Evolutionary conservation across 2,329 filamentous ascomycete genomes (phyloP).

Genomic region (Cordyceps cicadae): DNA sequence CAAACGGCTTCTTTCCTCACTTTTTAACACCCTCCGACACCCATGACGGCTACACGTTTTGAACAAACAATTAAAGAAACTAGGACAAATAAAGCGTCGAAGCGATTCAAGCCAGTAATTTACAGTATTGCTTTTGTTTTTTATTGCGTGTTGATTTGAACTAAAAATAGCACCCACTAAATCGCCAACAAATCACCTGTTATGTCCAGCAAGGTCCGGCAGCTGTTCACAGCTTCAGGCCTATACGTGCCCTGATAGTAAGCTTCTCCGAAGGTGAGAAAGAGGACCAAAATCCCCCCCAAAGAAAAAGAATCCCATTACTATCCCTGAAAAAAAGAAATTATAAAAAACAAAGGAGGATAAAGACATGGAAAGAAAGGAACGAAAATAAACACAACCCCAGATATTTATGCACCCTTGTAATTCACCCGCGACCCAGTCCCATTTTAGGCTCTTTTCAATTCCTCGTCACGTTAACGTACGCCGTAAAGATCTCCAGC

Average conservation of each 20-base stretch:
- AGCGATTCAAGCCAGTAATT: neutral
- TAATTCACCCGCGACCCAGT: neutral
- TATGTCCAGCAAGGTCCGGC: neutral
- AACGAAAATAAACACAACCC: neutral
- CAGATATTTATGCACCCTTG: neutral
- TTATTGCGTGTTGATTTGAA: neutral
- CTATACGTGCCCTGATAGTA: neutral
- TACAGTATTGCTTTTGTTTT: neutral
- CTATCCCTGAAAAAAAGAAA: no score
- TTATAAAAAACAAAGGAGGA: neutral
- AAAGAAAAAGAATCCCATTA: neutral
- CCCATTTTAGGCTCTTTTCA: conserved; percentile 17
- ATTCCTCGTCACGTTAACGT: conserved; percentile 57
- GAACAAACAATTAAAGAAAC: neutral
- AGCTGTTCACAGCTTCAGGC: neutral
- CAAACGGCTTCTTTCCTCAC: neutral
- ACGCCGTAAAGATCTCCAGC: conserved; percentile 69
- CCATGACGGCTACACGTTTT: neutral
- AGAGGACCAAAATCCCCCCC: neutral
- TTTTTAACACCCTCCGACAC: neutral
- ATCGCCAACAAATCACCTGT: neutral
- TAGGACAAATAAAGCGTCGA: neutral
- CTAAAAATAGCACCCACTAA: neutral
- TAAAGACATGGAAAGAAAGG: neutral
- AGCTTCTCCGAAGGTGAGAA: neutral